phyloP scores from a whole-genome alignment of 1,139 yeast species.

The Pichia sp. region DNA sequence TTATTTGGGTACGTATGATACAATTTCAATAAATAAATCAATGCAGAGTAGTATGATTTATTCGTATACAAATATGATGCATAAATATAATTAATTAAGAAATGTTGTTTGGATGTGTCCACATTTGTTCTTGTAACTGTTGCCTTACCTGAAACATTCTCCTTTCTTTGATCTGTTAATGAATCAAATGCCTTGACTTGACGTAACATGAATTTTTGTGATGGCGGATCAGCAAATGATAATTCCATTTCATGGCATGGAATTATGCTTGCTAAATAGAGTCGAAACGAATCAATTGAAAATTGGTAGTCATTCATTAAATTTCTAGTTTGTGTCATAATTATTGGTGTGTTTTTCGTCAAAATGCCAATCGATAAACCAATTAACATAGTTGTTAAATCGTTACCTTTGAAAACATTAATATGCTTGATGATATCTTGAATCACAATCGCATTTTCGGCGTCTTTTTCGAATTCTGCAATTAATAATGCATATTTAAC shows the following conservation, averaged over 20 bases:
- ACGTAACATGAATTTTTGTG: constrained; percentile 83
- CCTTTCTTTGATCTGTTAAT: constrained; percentile 41
- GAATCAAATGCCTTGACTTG: constrained; percentile 88
- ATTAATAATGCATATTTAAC: constrained; percentile 69
- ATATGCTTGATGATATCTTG: constrained; percentile 70
- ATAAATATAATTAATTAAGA: constrained; percentile 69
- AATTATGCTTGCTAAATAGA: constrained; percentile 62
- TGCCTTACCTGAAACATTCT: constrained; percentile 66
- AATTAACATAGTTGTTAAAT: constrained; percentile 54
- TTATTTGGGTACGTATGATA: constrained; percentile 62
- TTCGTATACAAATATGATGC: constrained; percentile 78
- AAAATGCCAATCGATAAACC: constrained; percentile 61
- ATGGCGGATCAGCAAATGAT: constrained; percentile 66
- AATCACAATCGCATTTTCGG: constrained; percentile 61
- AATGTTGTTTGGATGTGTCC: constrained; percentile 48
- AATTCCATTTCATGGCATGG: constrained; percentile 57
- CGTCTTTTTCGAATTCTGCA: constrained; percentile 52
- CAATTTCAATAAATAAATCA: constrained; percentile 59
- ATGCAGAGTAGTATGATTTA: constrained; percentile 72
- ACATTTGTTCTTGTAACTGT: constrained; percentile 48
- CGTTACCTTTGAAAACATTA: constrained; percentile 58
- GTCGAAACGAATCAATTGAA: constrained; percentile 57
- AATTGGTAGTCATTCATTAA: constrained; percentile 68
- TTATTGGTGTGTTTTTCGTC: constrained; percentile 44
- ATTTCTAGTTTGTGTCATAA: constrained; percentile 52